Percentiles rank a stretch among this genome's conserved stretches.
phyloP scores from a whole-genome alignment of 345 rosid genomes.

The Lumnitzera littorea region DNA sequence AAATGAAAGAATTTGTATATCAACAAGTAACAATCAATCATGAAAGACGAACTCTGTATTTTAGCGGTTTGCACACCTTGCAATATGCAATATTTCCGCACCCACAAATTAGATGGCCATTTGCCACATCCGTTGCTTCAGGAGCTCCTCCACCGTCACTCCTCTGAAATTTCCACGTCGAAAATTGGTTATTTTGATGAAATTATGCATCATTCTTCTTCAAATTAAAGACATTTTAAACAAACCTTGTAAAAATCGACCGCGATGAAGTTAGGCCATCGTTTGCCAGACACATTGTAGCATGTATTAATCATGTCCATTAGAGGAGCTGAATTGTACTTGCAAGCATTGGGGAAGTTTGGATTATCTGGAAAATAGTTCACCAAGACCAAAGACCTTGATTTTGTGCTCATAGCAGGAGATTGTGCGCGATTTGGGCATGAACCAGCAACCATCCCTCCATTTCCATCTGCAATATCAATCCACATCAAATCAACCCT shows the following conservation, averaged over 20 bases:
- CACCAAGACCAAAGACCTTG: slow-evolving; percentile 56
- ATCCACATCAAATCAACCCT: background rate
- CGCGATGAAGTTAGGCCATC: slow-evolving; percentile 96
- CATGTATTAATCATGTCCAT: slow-evolving; percentile 45
- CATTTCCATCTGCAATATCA: slow-evolving; percentile 54
- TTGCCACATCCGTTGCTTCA: slow-evolving; percentile 54
- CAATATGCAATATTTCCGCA: slow-evolving; percentile 53
- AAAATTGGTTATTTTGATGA: background rate
- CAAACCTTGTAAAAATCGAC: slow-evolving; percentile 81
- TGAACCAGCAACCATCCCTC: slow-evolving; percentile 56
- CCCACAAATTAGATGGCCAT: slow-evolving; percentile 75
- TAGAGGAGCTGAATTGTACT: slow-evolving; percentile 73
- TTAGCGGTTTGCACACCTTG: slow-evolving; percentile 31
- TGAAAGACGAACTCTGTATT: background rate
- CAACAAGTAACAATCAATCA: background rate
- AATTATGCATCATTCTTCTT: background rate
- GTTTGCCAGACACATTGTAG: slow-evolving; percentile 49
- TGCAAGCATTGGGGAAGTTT: slow-evolving; percentile 45
- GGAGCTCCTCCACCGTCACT: slow-evolving; percentile 92
- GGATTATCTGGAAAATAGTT: slow-evolving; percentile 68
- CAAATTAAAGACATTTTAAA: background rate
- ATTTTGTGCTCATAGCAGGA: slow-evolving; percentile 42
- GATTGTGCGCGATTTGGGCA: slow-evolving; percentile 80
- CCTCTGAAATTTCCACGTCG: slow-evolving; percentile 33
- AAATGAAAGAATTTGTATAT: background rate